A percentile compares a stretch with the other conserved stretches of the same genome.
phyloP scores from a whole-genome alignment of 768 basidiomycete genomes.

The Amanita muscaria region DNA sequence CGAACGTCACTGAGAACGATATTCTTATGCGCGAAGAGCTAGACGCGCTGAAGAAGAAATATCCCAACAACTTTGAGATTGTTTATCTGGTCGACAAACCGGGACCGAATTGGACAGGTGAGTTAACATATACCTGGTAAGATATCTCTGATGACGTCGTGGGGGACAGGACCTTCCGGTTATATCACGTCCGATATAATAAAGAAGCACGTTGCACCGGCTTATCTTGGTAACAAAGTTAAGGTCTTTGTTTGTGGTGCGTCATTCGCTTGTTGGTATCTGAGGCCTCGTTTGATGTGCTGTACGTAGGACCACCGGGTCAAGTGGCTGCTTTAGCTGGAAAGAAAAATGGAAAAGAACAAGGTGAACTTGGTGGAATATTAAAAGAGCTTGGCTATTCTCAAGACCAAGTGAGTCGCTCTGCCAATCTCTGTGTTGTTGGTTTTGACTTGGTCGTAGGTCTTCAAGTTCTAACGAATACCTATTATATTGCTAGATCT shows the following conservation, averaged over 20 bases:
- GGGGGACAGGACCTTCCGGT: slow-evolving; percentile 60
- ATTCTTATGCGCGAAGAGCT: slow-evolving; percentile 80
- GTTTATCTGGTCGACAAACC: slow-evolving; percentile 85
- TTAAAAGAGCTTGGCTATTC: slow-evolving; percentile 84
- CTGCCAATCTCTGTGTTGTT: not conserved
- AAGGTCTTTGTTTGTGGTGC: slow-evolving; percentile 87
- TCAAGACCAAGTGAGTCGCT: slow-evolving; percentile 59
- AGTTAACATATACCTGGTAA: too few relatives aligned
- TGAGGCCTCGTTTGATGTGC: not conserved
- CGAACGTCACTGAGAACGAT: slow-evolving; percentile 84
- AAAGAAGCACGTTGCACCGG: slow-evolving; percentile 59
- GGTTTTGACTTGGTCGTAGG: slow-evolving; percentile 16
- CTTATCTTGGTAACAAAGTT: slow-evolving; percentile 63
- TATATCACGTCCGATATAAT: slow-evolving; percentile 69
- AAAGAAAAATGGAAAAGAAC: slow-evolving; percentile 80
- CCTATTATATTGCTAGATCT: too few relatives aligned
- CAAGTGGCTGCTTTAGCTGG: slow-evolving; percentile 89
- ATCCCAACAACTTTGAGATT: slow-evolving; percentile 67
- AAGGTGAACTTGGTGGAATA: slow-evolving; percentile 75
- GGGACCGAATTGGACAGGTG: slow-evolving; percentile 47
- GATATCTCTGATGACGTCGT: too few relatives aligned
- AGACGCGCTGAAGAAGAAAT: slow-evolving; percentile 57
- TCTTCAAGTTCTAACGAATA: slow-evolving; percentile 30
- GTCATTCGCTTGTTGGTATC: slow-evolving; percentile 14
- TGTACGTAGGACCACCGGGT: slow-evolving; percentile 58